Conservation (phyloP, 148 eudicot genomes). For the Euryodendron excelsum region DNA sequence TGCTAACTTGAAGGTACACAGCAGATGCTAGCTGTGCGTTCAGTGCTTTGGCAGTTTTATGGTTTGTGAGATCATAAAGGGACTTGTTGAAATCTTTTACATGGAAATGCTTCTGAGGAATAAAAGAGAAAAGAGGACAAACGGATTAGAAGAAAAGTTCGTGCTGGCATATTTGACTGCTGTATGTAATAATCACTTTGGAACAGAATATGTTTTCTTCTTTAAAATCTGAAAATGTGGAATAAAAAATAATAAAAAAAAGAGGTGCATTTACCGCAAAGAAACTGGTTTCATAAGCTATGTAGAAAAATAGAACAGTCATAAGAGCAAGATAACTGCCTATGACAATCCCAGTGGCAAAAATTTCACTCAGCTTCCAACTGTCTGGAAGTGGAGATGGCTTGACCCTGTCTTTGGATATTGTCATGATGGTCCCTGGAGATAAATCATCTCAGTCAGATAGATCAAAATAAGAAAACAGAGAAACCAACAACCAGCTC, state of each 20-base stretch:
- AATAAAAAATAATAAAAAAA: background rate
- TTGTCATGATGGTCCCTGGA: constrained; percentile 87
- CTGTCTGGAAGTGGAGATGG: constrained; percentile 85
- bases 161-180: too few species aligned
- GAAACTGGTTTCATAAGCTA: constrained; percentile 57
- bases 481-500: background rate
- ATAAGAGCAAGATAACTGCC: constrained; percentile 69
- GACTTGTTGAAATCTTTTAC: constrained; percentile 42
- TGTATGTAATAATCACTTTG: background rate
- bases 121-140: constrained; percentile 10
- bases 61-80: too few species aligned
- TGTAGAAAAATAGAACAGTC: constrained; percentile 71
- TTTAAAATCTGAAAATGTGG: background rate
- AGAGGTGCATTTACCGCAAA: constrained; percentile 42
- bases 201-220: too few species aligned
- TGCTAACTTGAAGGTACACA: constrained; percentile 81
- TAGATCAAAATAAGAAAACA: background rate
- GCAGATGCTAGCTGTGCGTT: constrained; percentile 80
- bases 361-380: constrained; percentile 86
- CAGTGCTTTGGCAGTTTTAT: too few species aligned
- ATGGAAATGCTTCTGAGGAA: constrained; percentile 41
- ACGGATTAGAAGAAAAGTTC: background rate
- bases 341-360: constrained; percentile 65
- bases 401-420: constrained; percentile 83
- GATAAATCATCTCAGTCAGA: background rate